Base-by-base conservation (phyloP, 2,329 filamentous ascomycete species). In the Verruconis gallopava region DNA sequence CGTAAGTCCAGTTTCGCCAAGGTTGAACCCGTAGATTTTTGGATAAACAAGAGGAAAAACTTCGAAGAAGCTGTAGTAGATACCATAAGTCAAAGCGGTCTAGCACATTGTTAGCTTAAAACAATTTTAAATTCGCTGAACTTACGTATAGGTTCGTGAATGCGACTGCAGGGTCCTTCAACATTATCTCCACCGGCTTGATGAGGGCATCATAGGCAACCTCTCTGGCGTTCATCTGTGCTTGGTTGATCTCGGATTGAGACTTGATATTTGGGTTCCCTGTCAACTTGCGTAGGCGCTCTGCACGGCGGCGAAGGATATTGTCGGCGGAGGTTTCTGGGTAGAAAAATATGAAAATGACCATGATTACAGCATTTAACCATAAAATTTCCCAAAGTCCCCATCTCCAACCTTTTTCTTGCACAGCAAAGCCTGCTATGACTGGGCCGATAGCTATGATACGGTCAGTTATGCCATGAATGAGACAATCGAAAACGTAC, bases 161-260 rank as follows among this genome's bases (percentile, higher is more conserved):
- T n/a, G 56, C 46, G 33, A 55, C 48, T 15, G 60, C 55, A 14
- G 62, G 60, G 44, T 65, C 60, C 36, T 62, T 60, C 48, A 56
- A 53, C 40, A 57, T 53, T 48, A 64, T 63, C 44, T 64, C 58
- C 43, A 65, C 56, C 2, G 76, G 77, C 57, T 74, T 74, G 57
- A 77, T 69, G 15, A 82, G 62, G 0, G 75, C 71, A 28, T 78
- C 70, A 33, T 67, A 44, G 17, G 71, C 55, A 19, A 77, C 58
- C 12, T 63, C 58, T 4, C 56, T 55, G 3, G 68, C 56, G 37
- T 61, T 69, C 50, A 75, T 62, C 48, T 68, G 65, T n/a, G 60
- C 63, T 55, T 76, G 71, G 51, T 78, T 71, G 46, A 82, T 75
- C 55, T 83, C 78, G 42, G 69, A 72, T 53, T 80, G 73, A 0